Conservation (phyloP, 805 yeast species). For the Kregervanrija pseudodelftensis region DNA sequence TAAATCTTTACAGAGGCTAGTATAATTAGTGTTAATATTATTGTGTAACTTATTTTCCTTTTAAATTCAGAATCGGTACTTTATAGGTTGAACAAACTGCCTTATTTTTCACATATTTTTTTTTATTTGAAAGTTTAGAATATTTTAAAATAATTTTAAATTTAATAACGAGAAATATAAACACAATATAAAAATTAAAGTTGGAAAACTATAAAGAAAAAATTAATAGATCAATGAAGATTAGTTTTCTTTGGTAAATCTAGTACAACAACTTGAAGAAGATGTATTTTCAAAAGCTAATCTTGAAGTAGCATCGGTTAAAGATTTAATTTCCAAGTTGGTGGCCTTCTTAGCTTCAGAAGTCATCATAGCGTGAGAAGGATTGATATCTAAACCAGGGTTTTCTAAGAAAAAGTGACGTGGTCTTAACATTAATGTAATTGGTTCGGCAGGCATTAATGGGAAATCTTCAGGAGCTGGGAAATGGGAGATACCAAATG, state of each 20-base stretch:
- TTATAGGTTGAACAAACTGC: too few relatives aligned
- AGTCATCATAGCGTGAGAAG: slow-evolving; percentile 49
- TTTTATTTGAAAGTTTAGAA: too few relatives aligned
- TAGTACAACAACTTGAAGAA: slow-evolving; percentile 24
- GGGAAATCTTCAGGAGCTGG: slow-evolving; percentile 91
- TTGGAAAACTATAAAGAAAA: neutral
- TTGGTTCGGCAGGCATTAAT: slow-evolving; percentile 81
- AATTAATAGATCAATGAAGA: neutral
- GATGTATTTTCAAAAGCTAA: slow-evolving; percentile 39
- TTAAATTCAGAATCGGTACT: neutral
- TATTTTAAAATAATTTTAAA: neutral
- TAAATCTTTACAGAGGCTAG: neutral
- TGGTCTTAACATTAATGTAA: slow-evolving; percentile 67
- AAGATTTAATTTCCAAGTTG: slow-evolving; percentile 33
- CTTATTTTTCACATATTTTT: too few relatives aligned
- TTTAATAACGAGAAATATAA: neutral
- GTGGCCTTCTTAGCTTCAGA: slow-evolving; percentile 34
- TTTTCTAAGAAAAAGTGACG: slow-evolving; percentile 72
- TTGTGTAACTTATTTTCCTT: neutral
- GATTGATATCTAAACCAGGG: slow-evolving; percentile 70
- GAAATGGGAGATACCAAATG: slow-evolving; percentile 79
- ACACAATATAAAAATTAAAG: too few relatives aligned
- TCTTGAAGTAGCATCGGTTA: slow-evolving; percentile 42
- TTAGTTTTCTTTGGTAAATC: slow-evolving; percentile 17
- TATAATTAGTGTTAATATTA: neutral